Evolutionary conservation across 371 early-diverging fungal genomes (phyloP), one percentile per base, ranked within the genome.

Genomic region (Mucor mucedo): DNA sequence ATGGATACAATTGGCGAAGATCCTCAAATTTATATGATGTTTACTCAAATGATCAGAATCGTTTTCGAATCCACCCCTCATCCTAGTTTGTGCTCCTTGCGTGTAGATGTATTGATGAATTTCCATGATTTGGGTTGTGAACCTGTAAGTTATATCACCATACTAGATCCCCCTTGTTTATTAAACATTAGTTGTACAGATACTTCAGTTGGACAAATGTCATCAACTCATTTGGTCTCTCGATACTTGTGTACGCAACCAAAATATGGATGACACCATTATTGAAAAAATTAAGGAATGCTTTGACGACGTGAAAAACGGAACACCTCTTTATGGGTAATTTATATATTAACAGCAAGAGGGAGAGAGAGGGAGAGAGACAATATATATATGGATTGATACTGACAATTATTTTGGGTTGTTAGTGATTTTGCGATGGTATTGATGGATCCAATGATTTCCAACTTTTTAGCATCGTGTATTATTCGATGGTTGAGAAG

Each of bases 101-200:
- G 90, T 32, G 84, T 87, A n/a, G 91, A 91, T 72, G 67, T 89
- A 0, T 65, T 87, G 39, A 87, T 89, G 89, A 77, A 80, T 14
- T 80, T 87, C 73, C 90, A 91, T 66, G 86, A 89, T 35, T 75
- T 72, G 39, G 86, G 84, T 62, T 59, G 80, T 5, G 66, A 71
- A 39, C 66, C 71, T 32, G 85, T 84, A 77, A 50, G 50, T 63
- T 42, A 2, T 4, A 21, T 39, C 16, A 9, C 47, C 35, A 40
- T 21, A 7, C 5, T 39, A 21, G 5, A 27, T 14, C 27, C 4
- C 16, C 3, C 5, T 42, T n/a, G 13, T 2, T n/a, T 44, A 44
- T n/a, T 16, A 44, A n/a, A 21, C 21, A 45, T 4, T n/a, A 16
- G 5, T 16, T 3, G 38, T 45, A 4, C 57, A 41, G 63, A 63